Percentiles rank a stretch among this genome's conserved stretches.
phyloP scores from a whole-genome alignment of 2,329 filamentous ascomycete genomes.

The Aspergillus floridensis region DNA sequence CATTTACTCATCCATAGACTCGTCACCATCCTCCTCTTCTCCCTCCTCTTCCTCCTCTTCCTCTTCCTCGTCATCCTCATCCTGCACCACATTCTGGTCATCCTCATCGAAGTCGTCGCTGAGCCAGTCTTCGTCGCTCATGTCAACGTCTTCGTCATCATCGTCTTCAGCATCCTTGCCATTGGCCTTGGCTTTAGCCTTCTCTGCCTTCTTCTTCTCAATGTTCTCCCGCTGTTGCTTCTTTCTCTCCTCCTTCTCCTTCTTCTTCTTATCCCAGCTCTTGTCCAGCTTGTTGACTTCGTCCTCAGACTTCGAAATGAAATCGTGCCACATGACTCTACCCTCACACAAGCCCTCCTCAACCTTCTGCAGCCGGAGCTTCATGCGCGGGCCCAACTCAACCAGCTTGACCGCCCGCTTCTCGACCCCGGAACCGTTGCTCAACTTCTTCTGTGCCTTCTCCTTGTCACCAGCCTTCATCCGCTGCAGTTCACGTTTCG shows the following conservation, averaged over 20 bases:
- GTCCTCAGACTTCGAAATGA: constrained; percentile 75
- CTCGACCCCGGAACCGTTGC: constrained; percentile 59
- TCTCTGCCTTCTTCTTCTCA: constrained; percentile 74
- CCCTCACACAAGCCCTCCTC: constrained; percentile 90
- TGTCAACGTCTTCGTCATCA: constrained; percentile 52
- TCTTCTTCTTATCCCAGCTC: constrained; percentile 73
- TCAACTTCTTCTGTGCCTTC: constrained; percentile 45
- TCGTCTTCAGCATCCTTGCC: constrained; percentile 44
- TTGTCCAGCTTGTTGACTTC: constrained; percentile 78
- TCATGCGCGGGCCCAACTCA: constrained; percentile 88
- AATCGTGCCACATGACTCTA: constrained; percentile 97
- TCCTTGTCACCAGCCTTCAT: constrained; percentile 43
- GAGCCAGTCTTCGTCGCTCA: constrained; percentile 54
- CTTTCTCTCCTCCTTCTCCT: constrained; percentile 78
- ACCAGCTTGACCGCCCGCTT: constrained; percentile 87
- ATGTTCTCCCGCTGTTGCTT: constrained; percentile 86
- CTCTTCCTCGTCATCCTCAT: constrained; percentile 44
- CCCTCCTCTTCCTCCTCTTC: constrained; percentile 26
- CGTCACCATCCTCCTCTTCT: constrained; percentile 31
- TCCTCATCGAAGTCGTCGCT: constrained; percentile 51
- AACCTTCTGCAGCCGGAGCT: constrained; percentile 85
- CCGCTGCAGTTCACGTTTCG: constrained; percentile 51
- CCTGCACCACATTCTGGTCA: constrained; percentile 25
- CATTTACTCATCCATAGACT: constrained; percentile 43
- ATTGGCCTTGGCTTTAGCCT: constrained; percentile 47